Evolutionary conservation across 495 filamentous ascomycete genomes (phyloP).

Genomic region (Lasiosphaeria ovina): DNA sequence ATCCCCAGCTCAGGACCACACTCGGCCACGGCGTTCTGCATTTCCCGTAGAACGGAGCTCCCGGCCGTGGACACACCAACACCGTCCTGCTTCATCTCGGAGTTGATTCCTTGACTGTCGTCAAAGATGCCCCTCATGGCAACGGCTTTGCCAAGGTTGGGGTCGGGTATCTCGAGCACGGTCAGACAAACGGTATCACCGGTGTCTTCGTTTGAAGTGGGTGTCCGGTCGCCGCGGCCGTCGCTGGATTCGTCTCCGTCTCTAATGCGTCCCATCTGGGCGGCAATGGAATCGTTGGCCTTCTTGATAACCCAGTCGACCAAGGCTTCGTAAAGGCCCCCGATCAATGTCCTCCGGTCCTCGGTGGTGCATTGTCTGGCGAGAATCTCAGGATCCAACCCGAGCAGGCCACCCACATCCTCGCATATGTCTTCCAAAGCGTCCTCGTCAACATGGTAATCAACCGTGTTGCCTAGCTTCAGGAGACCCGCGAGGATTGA

Average conservation of each 20-base stretch:
- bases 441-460: slow-evolving; percentile 82
- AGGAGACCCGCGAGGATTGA: slow-evolving; percentile 81
- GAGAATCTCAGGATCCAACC: slow-evolving; percentile 82
- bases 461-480: slow-evolving; percentile 86
- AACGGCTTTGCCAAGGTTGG: slow-evolving; percentile 77
- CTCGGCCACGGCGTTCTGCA: slow-evolving; percentile 74
- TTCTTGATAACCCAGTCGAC: slow-evolving; percentile 92
- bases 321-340: slow-evolving; percentile 86
- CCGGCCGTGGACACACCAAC: slow-evolving; percentile 66
- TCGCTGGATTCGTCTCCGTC: slow-evolving; percentile 64
- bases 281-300: slow-evolving; percentile 83
- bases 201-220: slow-evolving; percentile 61
- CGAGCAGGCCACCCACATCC: slow-evolving; percentile 82
- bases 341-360: slow-evolving; percentile 78
- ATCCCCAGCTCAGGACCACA: slow-evolving; percentile 82
- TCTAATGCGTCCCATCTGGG: slow-evolving; percentile 62
- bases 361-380: slow-evolving; percentile 73
- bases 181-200: slow-evolving; percentile 87
- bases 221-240: slow-evolving; percentile 53
- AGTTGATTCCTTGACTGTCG: slow-evolving; percentile 85
- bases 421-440: slow-evolving; percentile 83
- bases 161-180: slow-evolving; percentile 79
- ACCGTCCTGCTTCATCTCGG: slow-evolving; percentile 95
- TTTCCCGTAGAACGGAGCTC: slow-evolving; percentile 78
- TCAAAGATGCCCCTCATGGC: slow-evolving; percentile 89